Conservation (phyloP, 371 early-diverging fungal species). For the Lichtheimia corymbifera region DNA sequence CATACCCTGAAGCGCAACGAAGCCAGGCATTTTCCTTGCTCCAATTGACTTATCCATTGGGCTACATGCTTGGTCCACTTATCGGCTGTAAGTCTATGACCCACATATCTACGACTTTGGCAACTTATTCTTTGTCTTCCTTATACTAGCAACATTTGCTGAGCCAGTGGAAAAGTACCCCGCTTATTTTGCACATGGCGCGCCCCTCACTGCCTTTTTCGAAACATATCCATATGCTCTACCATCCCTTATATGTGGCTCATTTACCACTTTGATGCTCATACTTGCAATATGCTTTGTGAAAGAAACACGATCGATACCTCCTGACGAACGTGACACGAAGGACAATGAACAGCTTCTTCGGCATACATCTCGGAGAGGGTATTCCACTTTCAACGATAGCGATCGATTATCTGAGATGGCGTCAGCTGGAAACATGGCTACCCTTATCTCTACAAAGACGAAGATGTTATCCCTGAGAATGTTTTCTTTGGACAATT, state of each 20-base stretch:
- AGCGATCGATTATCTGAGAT: too few relatives aligned
- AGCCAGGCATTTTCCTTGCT: slow-evolving; percentile 59
- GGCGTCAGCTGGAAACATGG: too few relatives aligned
- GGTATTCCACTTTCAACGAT: too few relatives aligned
- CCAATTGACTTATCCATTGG: slow-evolving; percentile 61
- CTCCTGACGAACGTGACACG: too few relatives aligned
- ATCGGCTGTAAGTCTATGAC: slow-evolving; percentile 55
- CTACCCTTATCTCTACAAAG: too few relatives aligned
- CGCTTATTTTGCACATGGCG: slow-evolving; percentile 58
- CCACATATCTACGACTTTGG: background rate
- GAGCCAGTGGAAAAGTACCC: slow-evolving; percentile 76
- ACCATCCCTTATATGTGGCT: slow-evolving; percentile 61
- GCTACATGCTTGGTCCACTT: slow-evolving; percentile 67
- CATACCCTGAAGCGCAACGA: slow-evolving; percentile 34
- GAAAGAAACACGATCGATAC: too few relatives aligned
- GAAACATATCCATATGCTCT: slow-evolving; percentile 78
- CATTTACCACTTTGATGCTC: too few relatives aligned
- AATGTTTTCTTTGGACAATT: too few relatives aligned
- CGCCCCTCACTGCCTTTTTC: slow-evolving; percentile 54
- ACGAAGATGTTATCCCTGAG: too few relatives aligned
- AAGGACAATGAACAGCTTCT: too few relatives aligned
- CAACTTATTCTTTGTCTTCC: background rate
- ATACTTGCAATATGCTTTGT: too few relatives aligned
- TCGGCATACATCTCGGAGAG: too few relatives aligned
- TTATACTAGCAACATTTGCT: slow-evolving; percentile 39